Evolutionary conservation across 495 filamentous ascomycete genomes (phyloP).

Genomic region (Gamarada debralockiae): DNA sequence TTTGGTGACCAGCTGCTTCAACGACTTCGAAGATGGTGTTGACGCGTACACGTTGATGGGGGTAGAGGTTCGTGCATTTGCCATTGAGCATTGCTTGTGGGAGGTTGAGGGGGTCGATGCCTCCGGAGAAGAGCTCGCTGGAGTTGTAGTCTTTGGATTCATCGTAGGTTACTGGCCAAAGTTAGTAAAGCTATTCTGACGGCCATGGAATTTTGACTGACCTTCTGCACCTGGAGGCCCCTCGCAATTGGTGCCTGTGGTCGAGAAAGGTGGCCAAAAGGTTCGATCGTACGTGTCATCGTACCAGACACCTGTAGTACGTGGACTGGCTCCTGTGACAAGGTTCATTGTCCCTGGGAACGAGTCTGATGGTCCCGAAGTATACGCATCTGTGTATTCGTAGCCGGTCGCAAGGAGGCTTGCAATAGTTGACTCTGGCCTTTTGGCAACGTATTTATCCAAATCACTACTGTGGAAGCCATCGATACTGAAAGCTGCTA

Average conservation of each 20-base stretch:
- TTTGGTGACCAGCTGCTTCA: constrained; percentile 23
- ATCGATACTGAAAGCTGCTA: constrained; percentile 28
- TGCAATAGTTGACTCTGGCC: constrained; percentile 28
- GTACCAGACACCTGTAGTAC: constrained; percentile 24
- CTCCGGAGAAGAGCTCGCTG: constrained; percentile 29
- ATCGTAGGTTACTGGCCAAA: constrained; percentile 25
- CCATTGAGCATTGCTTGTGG: constrained; percentile 27
- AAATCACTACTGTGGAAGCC: constrained; percentile 27
- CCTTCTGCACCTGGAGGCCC: constrained; percentile 30
- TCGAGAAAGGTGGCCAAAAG: too few relatives aligned
- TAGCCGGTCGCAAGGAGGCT: too few relatives aligned
- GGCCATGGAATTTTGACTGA: background rate
- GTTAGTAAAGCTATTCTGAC: background rate
- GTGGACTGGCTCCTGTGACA: constrained; percentile 29
- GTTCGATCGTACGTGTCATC: too few relatives aligned
- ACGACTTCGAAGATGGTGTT: constrained; percentile 36
- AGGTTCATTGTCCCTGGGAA: too few relatives aligned
- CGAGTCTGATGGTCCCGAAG: too few relatives aligned
- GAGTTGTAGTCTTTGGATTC: constrained; percentile 28
- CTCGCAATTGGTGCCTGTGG: too few relatives aligned
- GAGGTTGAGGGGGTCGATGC: constrained; percentile 31
- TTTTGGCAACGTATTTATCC: constrained; percentile 25
- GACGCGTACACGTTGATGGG: constrained; percentile 32
- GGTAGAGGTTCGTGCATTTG: constrained; percentile 26
- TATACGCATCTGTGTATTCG: too few relatives aligned